Evolutionary conservation across 1,284 basidiomycete genomes (phyloP).

Genomic region (Ganoderma sp.): DNA sequence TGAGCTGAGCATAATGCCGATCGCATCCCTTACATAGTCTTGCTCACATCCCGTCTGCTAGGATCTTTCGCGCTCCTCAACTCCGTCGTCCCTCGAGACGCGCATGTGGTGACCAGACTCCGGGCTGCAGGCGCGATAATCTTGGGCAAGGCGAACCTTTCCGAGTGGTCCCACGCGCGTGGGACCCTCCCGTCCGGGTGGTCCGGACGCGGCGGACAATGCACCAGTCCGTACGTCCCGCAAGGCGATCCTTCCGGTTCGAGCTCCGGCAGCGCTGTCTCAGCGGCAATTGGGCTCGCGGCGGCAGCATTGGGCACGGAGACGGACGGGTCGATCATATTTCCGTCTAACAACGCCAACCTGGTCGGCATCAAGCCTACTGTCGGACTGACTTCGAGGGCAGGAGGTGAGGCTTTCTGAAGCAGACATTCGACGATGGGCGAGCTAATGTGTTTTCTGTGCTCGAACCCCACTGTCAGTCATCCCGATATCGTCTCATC

Average conservation of each 20-base stretch:
- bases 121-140: slow-evolving; percentile 71
- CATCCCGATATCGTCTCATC: slow-evolving; percentile 55
- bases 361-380: slow-evolving; percentile 59
- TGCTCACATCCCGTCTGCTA: neutral
- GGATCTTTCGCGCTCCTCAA: slow-evolving; percentile 46
- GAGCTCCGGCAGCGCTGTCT: slow-evolving; percentile 66
- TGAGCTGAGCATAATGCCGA: neutral
- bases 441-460: slow-evolving; percentile 1
- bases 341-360: slow-evolving; percentile 48
- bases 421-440: no score
- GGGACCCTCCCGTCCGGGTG: slow-evolving; percentile 63
- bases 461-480: slow-evolving; percentile 42
- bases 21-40: neutral
- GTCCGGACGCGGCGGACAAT: slow-evolving; percentile 69
- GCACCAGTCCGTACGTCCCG: slow-evolving; percentile 63
- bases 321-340: slow-evolving; percentile 67
- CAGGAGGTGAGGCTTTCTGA: slow-evolving; percentile 45
- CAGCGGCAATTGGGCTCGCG: slow-evolving; percentile 64
- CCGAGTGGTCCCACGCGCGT: slow-evolving; percentile 65
- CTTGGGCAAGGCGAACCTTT: slow-evolving; percentile 65
- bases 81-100: slow-evolving; percentile 65
- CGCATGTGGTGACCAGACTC: slow-evolving; percentile 62
- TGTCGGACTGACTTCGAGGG: slow-evolving; percentile 54
- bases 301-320: slow-evolving; percentile 66
- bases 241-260: slow-evolving; percentile 67